These are phyloP conservation scores for Edaphochlamys debaryana DNA, from an alignment of 139 green algal species.

Conservation along the genomic window DNA sequence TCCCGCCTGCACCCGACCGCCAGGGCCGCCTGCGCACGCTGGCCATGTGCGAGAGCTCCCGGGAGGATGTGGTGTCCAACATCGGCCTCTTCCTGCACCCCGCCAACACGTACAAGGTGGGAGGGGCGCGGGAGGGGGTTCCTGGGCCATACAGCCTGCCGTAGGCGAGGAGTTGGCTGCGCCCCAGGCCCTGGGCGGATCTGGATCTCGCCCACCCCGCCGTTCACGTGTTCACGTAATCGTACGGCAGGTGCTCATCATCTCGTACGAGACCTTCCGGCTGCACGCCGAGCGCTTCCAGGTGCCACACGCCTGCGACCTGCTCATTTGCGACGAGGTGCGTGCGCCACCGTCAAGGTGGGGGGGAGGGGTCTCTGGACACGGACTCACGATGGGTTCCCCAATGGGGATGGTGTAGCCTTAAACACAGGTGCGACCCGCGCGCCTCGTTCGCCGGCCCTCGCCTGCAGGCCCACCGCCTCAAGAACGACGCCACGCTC, in stretches of 20 bases:
- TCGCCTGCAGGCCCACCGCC: conserved; percentile 79
- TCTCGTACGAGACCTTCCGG: conserved; percentile 98
- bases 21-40: conserved; percentile 83
- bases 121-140: background rate
- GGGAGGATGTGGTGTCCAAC: conserved; percentile 87
- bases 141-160: no score
- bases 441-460: background rate
- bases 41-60: conserved; percentile 87
- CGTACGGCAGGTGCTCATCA: conserved; percentile 85
- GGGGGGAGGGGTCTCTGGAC: background rate
- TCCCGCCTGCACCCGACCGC: no score
- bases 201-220: no score
- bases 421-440: background rate
- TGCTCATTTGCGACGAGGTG: conserved; percentile 98
- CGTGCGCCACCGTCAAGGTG: background rate
- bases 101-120: conserved; percentile 56
- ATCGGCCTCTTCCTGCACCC: conserved; percentile 85
- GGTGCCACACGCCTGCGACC: conserved; percentile 77
- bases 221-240: no score
- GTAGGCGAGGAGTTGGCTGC: no score
- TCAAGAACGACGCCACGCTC: conserved; percentile 97
- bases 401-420: background rate
- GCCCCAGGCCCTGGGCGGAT: no score
- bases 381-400: background rate
- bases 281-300: conserved; percentile 85